phyloP scores from a whole-genome alignment of 257 asterid species.

The Datura wrightii region DNA sequence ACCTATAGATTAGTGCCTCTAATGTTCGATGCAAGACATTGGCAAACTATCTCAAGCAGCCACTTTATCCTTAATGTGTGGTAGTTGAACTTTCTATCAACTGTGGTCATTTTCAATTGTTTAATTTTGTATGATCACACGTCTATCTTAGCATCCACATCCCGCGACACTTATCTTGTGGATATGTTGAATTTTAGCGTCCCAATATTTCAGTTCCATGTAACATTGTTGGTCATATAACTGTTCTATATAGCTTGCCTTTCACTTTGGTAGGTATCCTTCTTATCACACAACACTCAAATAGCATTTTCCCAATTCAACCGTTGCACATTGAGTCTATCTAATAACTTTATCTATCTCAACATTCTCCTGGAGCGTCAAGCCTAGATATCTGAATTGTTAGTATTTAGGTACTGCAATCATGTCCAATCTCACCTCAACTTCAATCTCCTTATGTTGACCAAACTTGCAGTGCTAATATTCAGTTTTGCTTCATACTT shows the following conservation, averaged over 20 bases:
- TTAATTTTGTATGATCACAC: neutral
- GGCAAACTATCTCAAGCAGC: neutral
- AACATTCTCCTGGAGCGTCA: neutral
- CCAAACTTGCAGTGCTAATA: neutral
- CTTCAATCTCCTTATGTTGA: neutral
- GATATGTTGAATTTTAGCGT: neutral
- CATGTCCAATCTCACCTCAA: neutral
- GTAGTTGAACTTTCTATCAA: constrained; percentile 17
- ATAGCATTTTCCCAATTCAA: neutral
- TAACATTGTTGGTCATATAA: neutral
- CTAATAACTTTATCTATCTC: neutral
- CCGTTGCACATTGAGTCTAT: neutral
- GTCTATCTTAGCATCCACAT: neutral
- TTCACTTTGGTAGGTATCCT: constrained; percentile 21
- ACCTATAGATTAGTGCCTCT: no score
- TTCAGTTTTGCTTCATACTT: constrained; percentile 7
- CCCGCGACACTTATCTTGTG: neutral
- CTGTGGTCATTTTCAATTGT: neutral
- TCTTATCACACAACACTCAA: neutral
- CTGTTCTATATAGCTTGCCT: neutral
- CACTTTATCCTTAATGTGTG: neutral
- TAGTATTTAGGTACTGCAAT: neutral
- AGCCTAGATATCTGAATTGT: neutral
- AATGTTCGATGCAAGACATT: neutral
- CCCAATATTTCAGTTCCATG: neutral